Evolutionary conservation across 306 rosid genomes (phyloP), one percentile per base, ranked within the genome.

Genomic region (Sphenostylis stenocarpa): DNA sequence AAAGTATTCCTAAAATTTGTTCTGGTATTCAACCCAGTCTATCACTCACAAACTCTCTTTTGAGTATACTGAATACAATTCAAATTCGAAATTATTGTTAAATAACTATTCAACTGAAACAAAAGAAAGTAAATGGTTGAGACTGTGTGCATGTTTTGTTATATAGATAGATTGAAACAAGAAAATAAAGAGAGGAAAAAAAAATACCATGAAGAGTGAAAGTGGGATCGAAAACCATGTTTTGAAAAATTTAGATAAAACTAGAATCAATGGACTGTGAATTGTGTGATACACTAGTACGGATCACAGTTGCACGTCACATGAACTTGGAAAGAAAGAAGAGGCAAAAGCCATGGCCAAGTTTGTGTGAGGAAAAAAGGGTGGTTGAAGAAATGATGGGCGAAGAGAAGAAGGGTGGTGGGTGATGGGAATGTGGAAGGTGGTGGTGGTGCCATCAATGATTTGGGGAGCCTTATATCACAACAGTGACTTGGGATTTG

Each of bases 221-320:
- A 34, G 38, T 34, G 21, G 13, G 21, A 7, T 39, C 52, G 4
- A 7, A 49, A 7, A 44, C 0, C 13, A 53, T 7, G 17, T 6
- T 16, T 63, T 41, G 0, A 62, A 31, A 39, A 19, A 1, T 23
- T 11, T 69, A 60, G 43, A 38, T 9, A 10, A 68, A 75, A 76
- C 20, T 38, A 11, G 73, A 76, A 62, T 62, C 11, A 61, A 21
- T 16, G 48, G 43, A 14, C 3, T 41, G 64, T 4, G 51, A 71
- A 64, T 65, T 71, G 15, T 31, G 45, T 82, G 85, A 77, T 82
- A 64, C 85, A 82, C 82, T 55, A 64, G 62, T 1, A 71, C 64
- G 82, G 82, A 53, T 82, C 82, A 82, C 82, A 17, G 24, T 77
- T 82, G 75, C 75, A 64, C 8, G 17, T 44, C 85, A 77, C 85